Evolutionary conservation across 2,329 filamentous ascomycete genomes (phyloP).

Genomic region (Calonectria multiphialidica): DNA sequence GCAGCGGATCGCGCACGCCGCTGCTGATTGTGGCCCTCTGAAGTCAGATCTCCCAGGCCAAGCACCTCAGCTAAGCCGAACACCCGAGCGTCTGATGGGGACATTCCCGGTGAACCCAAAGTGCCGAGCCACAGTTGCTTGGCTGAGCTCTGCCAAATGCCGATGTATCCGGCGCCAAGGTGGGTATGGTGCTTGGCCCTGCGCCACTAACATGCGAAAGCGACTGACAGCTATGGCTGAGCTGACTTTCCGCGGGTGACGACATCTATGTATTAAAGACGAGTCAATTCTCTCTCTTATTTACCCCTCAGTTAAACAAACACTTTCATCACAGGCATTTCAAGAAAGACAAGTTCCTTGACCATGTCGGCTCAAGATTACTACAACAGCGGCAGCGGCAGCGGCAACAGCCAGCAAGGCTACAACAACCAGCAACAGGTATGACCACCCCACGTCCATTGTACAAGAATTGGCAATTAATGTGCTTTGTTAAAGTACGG

Average conservation of each 20-base stretch:
- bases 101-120: not conserved
- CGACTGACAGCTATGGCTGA: not conserved
- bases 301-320: not conserved
- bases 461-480: not conserved
- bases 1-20: not conserved
- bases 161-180: conserved; percentile 25
- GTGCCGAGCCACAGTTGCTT: conserved; percentile 22
- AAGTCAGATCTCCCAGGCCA: not conserved
- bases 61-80: conserved; percentile 13
- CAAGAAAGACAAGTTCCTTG: not conserved
- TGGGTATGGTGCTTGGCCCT: not conserved
- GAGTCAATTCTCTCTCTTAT: not conserved
- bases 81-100: not conserved
- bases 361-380: conserved; percentile 43
- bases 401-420: conserved; percentile 30
- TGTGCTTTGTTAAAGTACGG: not conserved
- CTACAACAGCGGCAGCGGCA: conserved; percentile 31
- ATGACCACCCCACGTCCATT: not conserved
- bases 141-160: conserved; percentile 10
- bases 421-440: conserved; percentile 31
- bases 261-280: conserved; percentile 13
- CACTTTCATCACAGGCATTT: not conserved
- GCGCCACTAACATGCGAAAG: conserved; percentile 15
- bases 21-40: not conserved
- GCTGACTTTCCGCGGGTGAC: not conserved